These are phyloP conservation scores for Penicillium herquei DNA, from an alignment of 495 filamentous ascomycete species.

Conservation along the genomic window DNA sequence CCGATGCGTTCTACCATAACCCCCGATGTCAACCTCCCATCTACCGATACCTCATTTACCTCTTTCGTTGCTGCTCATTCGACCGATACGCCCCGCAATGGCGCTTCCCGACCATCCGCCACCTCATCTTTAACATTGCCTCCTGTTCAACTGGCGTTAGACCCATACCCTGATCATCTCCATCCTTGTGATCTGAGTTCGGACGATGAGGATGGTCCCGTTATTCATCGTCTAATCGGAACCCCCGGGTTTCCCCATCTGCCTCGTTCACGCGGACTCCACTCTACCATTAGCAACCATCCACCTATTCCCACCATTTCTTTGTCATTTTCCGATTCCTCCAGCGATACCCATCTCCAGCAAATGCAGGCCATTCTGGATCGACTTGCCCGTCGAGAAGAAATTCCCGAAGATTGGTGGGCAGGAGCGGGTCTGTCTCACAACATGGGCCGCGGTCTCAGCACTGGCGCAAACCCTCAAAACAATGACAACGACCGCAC, in stretches of 20 bases:
- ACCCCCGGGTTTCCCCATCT: slow-evolving; percentile 18
- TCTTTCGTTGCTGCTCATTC: slow-evolving; percentile 61
- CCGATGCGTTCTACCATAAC: slow-evolving; percentile 75
- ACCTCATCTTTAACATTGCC: slow-evolving; percentile 32
- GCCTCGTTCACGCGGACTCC: slow-evolving; percentile 28
- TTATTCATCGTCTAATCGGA: slow-evolving; percentile 6
- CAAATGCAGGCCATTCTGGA: slow-evolving; percentile 69
- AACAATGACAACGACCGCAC: slow-evolving; percentile 17
- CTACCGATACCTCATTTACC: slow-evolving; percentile 75
- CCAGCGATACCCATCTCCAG: slow-evolving; percentile 45
- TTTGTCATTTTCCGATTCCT: slow-evolving; percentile 32
- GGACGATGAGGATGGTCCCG: slow-evolving; percentile 29
- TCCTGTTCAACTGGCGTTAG: slow-evolving; percentile 31
- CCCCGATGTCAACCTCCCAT: slow-evolving; percentile 77
- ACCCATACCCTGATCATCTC: slow-evolving; percentile 42
- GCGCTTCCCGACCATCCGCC: slow-evolving; percentile 35
- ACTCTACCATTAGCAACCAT: slow-evolving; percentile 39
- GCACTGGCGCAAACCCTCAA: slow-evolving; percentile 22
- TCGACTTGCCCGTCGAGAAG: slow-evolving; percentile 61
- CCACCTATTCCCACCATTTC: slow-evolving; percentile 40
- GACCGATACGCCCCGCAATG: slow-evolving; percentile 22
- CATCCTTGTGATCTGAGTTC: slow-evolving; percentile 43
- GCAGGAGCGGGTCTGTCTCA: slow-evolving; percentile 65
- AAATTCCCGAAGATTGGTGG: slow-evolving; percentile 80
- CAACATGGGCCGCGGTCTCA: slow-evolving; percentile 39